These are phyloP conservation scores for Ustilago xerochloae DNA, from an alignment of 1,284 basidiomycete genomes.

Conservation along the genomic window DNA sequence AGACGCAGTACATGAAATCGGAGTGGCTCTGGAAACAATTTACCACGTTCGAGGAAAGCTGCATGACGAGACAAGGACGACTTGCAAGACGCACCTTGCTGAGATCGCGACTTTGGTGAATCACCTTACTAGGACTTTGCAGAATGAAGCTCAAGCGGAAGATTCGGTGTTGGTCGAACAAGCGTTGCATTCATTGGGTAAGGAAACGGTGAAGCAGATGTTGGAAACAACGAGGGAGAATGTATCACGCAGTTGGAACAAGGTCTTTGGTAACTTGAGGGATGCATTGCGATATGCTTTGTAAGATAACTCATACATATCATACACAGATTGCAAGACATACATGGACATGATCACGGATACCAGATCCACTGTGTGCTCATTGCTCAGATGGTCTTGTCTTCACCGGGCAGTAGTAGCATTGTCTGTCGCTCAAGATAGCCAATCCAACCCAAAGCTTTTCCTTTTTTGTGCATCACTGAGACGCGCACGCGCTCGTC, in stretches of 20 bases:
- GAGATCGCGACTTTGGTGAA: constrained; percentile 38
- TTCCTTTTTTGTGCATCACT: too few relatives aligned
- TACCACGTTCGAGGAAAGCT: constrained; percentile 6
- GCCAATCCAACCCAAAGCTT: too few relatives aligned
- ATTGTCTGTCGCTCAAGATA: too few relatives aligned
- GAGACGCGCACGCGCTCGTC: too few relatives aligned
- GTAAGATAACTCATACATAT: neutral
- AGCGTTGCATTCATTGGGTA: constrained; percentile 18
- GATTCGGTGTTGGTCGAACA: constrained; percentile 9
- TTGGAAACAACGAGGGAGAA: constrained; percentile 13
- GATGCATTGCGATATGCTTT: constrained; percentile 39
- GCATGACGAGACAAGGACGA: constrained; percentile 4
- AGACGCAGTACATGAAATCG: constrained; percentile 24
- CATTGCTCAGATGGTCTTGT: neutral
- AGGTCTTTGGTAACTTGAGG: constrained; percentile 25
- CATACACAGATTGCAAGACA: neutral
- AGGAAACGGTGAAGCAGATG: constrained; percentile 23
- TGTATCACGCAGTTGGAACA: constrained; percentile 17
- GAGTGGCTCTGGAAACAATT: constrained; percentile 19
- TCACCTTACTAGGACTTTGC: constrained; percentile 17
- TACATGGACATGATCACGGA: neutral
- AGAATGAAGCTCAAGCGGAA: neutral
- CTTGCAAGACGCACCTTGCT: constrained; percentile 25
- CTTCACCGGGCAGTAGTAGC: too few relatives aligned
- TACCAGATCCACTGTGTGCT: neutral